phyloP scores from a whole-genome alignment of 495 filamentous ascomycete species.

The Talaromyces nanjingensis region DNA sequence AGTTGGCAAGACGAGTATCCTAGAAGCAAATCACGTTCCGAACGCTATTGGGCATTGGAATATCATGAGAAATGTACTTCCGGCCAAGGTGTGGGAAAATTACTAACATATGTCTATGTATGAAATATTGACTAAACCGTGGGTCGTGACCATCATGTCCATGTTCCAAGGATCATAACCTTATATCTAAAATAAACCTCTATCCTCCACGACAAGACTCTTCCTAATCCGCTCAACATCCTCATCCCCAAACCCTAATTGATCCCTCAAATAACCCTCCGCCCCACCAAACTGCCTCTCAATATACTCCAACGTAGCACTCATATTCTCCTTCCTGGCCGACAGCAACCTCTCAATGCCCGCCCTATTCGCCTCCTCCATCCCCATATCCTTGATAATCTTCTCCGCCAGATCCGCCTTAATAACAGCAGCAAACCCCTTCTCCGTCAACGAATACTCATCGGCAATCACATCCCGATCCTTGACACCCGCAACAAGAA shows the following conservation, averaged over 20 bases:
- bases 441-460: slow-evolving; percentile 12
- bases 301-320: slow-evolving; percentile 10
- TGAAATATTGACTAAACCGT: background rate
- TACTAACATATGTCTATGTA: slow-evolving; percentile 23
- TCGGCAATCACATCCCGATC: slow-evolving; percentile 7
- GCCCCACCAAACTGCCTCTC: slow-evolving; percentile 13
- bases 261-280: slow-evolving; percentile 12
- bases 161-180: background rate
- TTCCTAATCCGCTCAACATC: slow-evolving; percentile 11
- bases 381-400: slow-evolving; percentile 8
- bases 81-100: slow-evolving; percentile 73
- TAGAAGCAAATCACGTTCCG: slow-evolving; percentile 62
- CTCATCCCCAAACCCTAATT: slow-evolving; percentile 9
- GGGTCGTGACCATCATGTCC: background rate
- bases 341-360: slow-evolving; percentile 10
- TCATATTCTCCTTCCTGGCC: slow-evolving; percentile 20
- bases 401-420: slow-evolving; percentile 4
- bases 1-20: slow-evolving; percentile 48
- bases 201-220: slow-evolving; percentile 10
- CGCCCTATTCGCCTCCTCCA: slow-evolving; percentile 1
- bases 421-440: background rate
- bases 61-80: slow-evolving; percentile 83
- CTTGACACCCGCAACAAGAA: slow-evolving; percentile 40
- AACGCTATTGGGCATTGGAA: slow-evolving; percentile 81
- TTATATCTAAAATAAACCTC: slow-evolving; percentile 8